These are phyloP conservation scores for Suhomyces emberorum DNA, from an alignment of 805 yeast genomes.

Conservation along the genomic window DNA sequence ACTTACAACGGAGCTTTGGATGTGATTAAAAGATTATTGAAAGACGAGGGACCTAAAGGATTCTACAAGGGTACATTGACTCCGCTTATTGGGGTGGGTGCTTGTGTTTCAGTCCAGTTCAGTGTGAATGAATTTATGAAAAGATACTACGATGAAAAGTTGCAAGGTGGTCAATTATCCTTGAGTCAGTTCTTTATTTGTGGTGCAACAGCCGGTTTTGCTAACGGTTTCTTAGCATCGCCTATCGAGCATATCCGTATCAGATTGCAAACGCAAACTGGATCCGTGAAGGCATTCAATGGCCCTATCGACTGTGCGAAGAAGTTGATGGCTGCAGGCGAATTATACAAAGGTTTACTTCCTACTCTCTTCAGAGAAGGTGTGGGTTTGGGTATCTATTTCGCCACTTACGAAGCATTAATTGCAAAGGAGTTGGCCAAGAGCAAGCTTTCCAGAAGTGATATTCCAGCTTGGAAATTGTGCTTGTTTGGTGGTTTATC, in stretches of 20 bases:
- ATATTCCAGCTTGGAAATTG: slow-evolving; percentile 82
- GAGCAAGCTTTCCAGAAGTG: slow-evolving; percentile 48
- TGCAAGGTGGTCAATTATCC: slow-evolving; percentile 45
- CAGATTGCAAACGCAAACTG: slow-evolving; percentile 84
- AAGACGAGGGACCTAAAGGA: slow-evolving; percentile 39
- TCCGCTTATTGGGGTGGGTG: slow-evolving; percentile 66
- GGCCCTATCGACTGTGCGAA: slow-evolving; percentile 76
- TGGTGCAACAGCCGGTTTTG: slow-evolving; percentile 91
- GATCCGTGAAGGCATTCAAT: slow-evolving; percentile 44
- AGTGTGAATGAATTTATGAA: slow-evolving; percentile 95
- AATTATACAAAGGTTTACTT: slow-evolving; percentile 73
- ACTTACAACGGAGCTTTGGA: slow-evolving; percentile 70
- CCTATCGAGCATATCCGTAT: slow-evolving; percentile 97
- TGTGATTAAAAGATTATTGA: slow-evolving; percentile 66
- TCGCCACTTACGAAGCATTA: slow-evolving; percentile 86
- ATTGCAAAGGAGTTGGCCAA: slow-evolving; percentile 60
- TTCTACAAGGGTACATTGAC: slow-evolving; percentile 47
- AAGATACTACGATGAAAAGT: slow-evolving; percentile 56
- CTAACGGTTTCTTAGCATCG: slow-evolving; percentile 83
- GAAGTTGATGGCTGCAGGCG: slow-evolving; percentile 52
- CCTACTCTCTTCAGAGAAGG: slow-evolving; percentile 96
- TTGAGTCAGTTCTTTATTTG: slow-evolving; percentile 70
- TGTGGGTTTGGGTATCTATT: slow-evolving; percentile 93
- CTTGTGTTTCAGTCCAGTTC: slow-evolving; percentile 94
- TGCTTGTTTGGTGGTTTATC: slow-evolving; percentile 88